Conservation (phyloP, 352 stramenopile species). For the Globisporangium carolinianum region DNA sequence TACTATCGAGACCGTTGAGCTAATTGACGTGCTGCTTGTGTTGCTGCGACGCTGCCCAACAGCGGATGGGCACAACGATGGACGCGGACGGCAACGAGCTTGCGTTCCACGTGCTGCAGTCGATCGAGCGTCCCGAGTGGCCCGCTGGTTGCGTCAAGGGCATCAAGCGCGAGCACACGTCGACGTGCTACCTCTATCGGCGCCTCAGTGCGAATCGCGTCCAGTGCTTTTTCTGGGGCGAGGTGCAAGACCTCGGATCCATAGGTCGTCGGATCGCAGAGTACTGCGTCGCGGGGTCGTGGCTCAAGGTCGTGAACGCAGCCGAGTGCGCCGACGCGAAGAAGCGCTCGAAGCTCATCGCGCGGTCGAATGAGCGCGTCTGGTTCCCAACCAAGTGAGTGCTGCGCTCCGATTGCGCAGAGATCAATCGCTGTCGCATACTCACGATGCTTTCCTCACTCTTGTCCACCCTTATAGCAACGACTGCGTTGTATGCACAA, state of each 20-base stretch:
- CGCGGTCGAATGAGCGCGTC: neutral
- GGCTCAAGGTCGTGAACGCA: slow-evolving; percentile 12
- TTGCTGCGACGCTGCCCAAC: neutral
- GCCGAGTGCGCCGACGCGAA: slow-evolving; percentile 11
- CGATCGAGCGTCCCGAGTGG: slow-evolving; percentile 50
- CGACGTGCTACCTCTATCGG: slow-evolving; percentile 39
- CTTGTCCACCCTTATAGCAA: slow-evolving; percentile 1
- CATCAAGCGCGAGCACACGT: slow-evolving; percentile 40
- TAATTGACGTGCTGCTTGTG: too few relatives aligned
- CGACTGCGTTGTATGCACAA: slow-evolving; percentile 5
- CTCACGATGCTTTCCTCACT: too few relatives aligned
- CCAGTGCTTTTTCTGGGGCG: slow-evolving; percentile 29
- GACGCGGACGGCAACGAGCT: slow-evolving; percentile 39
- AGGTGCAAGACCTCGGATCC: slow-evolving; percentile 18
- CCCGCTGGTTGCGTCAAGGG: slow-evolving; percentile 36
- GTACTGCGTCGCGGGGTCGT: slow-evolving; percentile 15
- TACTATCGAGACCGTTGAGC: too few relatives aligned
- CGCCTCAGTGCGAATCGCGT: slow-evolving; percentile 19
- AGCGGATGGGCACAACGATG: slow-evolving; percentile 38
- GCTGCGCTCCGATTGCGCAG: neutral
- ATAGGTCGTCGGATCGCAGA: slow-evolving; percentile 7
- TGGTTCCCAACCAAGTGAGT: neutral
- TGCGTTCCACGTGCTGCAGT: slow-evolving; percentile 49
- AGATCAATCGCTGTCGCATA: too few relatives aligned
- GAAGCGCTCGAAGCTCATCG: slow-evolving; percentile 5